phyloP scores from a whole-genome alignment of 345 rosid genomes.

The Hirschfeldia incana region DNA sequence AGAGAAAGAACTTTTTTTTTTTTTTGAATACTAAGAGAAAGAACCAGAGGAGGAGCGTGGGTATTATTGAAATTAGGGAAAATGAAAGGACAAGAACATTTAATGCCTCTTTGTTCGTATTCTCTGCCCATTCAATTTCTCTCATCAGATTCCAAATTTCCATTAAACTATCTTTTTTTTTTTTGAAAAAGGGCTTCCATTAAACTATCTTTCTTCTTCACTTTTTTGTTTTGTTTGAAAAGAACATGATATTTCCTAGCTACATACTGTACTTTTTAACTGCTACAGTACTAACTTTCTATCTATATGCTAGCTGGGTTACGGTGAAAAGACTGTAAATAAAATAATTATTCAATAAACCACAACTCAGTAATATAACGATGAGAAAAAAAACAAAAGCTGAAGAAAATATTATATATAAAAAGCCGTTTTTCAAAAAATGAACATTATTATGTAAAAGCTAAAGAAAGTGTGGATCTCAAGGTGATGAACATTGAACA shows the following conservation, averaged over 20 bases:
- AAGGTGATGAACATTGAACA: slow-evolving; percentile 15
- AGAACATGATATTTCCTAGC: neutral
- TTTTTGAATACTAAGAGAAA: neutral
- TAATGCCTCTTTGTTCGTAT: slow-evolving; percentile 46
- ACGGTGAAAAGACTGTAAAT: neutral
- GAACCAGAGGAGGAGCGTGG: slow-evolving; percentile 25
- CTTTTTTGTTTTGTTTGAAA: neutral
- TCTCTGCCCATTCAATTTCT: slow-evolving; percentile 21
- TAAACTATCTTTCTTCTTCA: slow-evolving; percentile 8
- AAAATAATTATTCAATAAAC: neutral
- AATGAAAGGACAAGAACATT: slow-evolving; percentile 35
- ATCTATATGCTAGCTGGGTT: neutral
- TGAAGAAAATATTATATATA: neutral
- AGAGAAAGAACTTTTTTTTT: neutral
- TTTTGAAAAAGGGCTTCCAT: neutral
- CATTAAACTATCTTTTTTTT: neutral
- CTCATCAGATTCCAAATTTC: slow-evolving; percentile 25
- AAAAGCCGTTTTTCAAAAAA: too few species aligned
- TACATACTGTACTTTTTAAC: neutral
- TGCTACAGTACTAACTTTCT: neutral
- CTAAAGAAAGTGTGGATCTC: slow-evolving; percentile 34
- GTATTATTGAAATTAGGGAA: slow-evolving; percentile 76
- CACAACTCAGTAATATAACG: neutral
- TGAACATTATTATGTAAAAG: neutral
- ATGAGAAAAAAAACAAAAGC: neutral